Percentiles rank a stretch among this genome's conserved stretches.
Evolutionary conservation across 2,329 filamentous ascomycete species (phyloP).

Genomic region (Alternaria brassicae): DNA sequence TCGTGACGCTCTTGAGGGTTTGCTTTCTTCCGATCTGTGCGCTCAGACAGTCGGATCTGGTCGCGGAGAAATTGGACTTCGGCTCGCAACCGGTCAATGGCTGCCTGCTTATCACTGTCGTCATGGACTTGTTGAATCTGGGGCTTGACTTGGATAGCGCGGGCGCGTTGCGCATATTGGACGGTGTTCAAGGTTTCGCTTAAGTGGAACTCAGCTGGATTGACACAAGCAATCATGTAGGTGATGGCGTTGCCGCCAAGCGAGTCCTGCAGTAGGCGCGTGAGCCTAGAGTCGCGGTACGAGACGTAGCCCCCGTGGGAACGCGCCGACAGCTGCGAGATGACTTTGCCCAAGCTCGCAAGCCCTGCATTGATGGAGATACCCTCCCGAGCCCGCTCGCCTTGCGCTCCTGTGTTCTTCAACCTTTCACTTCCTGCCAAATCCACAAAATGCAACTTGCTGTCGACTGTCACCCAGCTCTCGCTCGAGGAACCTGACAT

Average conservation of each 20-base stretch:
- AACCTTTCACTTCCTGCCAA: slow-evolving; percentile 93
- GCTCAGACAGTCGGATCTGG: slow-evolving; percentile 86
- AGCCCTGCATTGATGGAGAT: slow-evolving; percentile 98
- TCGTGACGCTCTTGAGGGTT: slow-evolving; percentile 74
- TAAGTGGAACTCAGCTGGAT: slow-evolving; percentile 93
- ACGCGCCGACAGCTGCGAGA: slow-evolving; percentile 93
- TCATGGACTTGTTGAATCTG: slow-evolving; percentile 90
- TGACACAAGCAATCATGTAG: slow-evolving; percentile 99
- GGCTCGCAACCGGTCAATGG: slow-evolving; percentile 91
- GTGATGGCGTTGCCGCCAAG: slow-evolving; percentile 96
- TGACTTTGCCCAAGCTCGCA: slow-evolving; percentile 95
- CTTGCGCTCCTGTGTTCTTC: slow-evolving; percentile 96
- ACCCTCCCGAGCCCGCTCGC: slow-evolving; percentile 91
- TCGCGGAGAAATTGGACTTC: slow-evolving; percentile 94
- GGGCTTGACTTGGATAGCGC: slow-evolving; percentile 96
- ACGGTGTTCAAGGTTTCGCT: slow-evolving; percentile 98
- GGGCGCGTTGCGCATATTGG: slow-evolving; percentile 91
- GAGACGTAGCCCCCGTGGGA: slow-evolving; percentile 89
- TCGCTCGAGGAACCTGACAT: slow-evolving; percentile 65
- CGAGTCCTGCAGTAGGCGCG: slow-evolving; percentile 92
- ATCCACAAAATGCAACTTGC: slow-evolving; percentile 98
- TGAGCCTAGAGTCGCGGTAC: slow-evolving; percentile 97
- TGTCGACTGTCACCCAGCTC: slow-evolving; percentile 83
- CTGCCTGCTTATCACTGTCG: slow-evolving; percentile 89
- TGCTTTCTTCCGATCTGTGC: slow-evolving; percentile 64